phyloP scores from a whole-genome alignment of 257 asterid species.

The Solanum tarijense region DNA sequence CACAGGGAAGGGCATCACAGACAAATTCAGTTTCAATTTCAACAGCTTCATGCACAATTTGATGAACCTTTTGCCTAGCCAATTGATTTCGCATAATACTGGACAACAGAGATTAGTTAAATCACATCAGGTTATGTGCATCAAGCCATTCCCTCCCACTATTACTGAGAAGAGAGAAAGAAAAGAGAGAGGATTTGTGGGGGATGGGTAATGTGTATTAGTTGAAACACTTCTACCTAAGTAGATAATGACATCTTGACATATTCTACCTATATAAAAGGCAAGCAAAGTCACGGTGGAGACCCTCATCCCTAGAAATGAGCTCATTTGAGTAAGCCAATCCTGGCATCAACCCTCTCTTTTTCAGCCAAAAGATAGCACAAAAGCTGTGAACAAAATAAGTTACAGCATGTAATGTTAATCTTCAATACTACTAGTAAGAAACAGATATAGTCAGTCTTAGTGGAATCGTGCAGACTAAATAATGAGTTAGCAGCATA shows the following conservation, averaged over 20 bases:
- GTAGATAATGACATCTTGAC: neutral
- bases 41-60: conserved; percentile 71
- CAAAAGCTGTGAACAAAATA: conserved; percentile 47
- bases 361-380: conserved; percentile 78
- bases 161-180: neutral
- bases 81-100: conserved; percentile 50
- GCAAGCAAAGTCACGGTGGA: conserved; percentile 86
- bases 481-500: conserved; percentile 9
- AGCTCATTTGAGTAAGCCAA: conserved; percentile 81
- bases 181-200: neutral
- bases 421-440: neutral
- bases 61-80: conserved; percentile 41
- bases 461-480: neutral
- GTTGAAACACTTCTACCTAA: neutral
- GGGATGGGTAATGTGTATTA: neutral
- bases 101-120: conserved; percentile 2
- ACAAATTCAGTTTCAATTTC: conserved; percentile 68
- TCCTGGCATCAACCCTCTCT: conserved; percentile 80
- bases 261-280: conserved; percentile 45
- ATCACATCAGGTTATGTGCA: neutral
- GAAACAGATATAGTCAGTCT: neutral
- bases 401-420: neutral
- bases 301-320: conserved; percentile 81
- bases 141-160: neutral
- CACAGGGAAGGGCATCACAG: conserved; percentile 82